Evolutionary conservation across 371 early-diverging fungal genomes (phyloP), one percentile per base, ranked within the genome.

Genomic region (Mortierella sp.): DNA sequence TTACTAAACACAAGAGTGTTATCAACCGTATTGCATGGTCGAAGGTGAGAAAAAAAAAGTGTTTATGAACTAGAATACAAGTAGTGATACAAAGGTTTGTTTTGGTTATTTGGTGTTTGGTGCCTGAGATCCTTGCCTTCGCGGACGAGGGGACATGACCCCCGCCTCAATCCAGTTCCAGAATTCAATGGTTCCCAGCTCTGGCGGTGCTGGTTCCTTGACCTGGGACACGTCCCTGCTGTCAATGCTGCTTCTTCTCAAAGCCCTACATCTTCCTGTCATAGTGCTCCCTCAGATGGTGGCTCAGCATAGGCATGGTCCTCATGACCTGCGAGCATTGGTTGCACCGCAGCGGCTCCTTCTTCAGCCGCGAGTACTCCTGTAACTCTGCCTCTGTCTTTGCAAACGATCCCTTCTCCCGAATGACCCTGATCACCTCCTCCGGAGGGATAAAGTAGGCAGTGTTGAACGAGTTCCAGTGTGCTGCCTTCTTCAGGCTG

Each of bases 391-490:
- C 13, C 3, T 66, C 26, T 14, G 77, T 53, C 40, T 71, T 31
- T 11, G 64, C 11, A n/a, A 81, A 70, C 1, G 61, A 50, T 8
- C 87, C 88, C 8, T 71, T 71, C 22, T 68, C 77, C 29, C 75
- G 29, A 6, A 92, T 67, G 61, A 70, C 47, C 16, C 26, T 65
- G 53, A 86, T 48, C 9, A 90, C 86, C 19, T 78, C 58, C 6
- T 85, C 79, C 10, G 76, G 74, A 6, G 66, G 31, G 16, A 76
- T 44, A 73, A 93, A 92, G 73, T 90, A 92, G 13, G 58, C 26
- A 2, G 90, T 91, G 5, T 87, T 90, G 76, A 93, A 92, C 41
- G 92, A 89, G 72, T 90, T 90, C 90, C 90, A 93, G 72, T 93
- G 93, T 11, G 79, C 75, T 73, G 91, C 91, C 47, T 75, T 86